Base-by-base conservation (phyloP, 2,329 filamentous ascomycete genomes). In the Amylocarpus encephaloides region DNA sequence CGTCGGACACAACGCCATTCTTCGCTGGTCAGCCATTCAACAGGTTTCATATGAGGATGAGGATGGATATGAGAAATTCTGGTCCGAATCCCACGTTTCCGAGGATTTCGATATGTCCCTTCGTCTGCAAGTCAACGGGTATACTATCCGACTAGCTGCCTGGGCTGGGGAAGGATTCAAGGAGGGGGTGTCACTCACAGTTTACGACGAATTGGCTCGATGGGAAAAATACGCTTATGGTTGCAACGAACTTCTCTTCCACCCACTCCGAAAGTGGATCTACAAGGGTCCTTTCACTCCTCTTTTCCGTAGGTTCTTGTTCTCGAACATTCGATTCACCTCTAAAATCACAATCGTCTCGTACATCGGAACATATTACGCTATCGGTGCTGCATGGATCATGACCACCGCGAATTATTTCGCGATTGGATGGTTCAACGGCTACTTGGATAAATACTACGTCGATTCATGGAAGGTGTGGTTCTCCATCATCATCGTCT, bases 221-320 rank as follows among this genome's bases (percentile, higher is more conserved):
- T 92, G 88, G 87, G 87, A 92, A 64, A 92, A 92, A 69, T 90
- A 90, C 65, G 88, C 87, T 2, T 91, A 89, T 61, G 86, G 87
- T 34, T 91, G 88, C 69, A 88, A 86, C 66, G 87, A 91, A 70
- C 74, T 92, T 50, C 75, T 92, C 50, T 92, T 93, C 72, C 78
- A 92, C 64, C 88, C 87, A 2, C 73, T 92, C 53, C 77, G 79
- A 53, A 82, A 80, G 59, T 92, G 88, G 88, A 67, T 81, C 40
- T 82, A 76, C 64, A 79, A 76, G 13, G 88, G 88, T 0, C 88
- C 88, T 26, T 87, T 92, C 65, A 92, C 88, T 3, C 82, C 83
- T 18, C 77, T 92, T 4, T 92, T 92, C 77, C 77, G 82, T 53
- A 76, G 71, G 49, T 92, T 93, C 71, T 67, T 91, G 48, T 77